phyloP scores from a whole-genome alignment of 2,329 filamentous ascomycete species.

The Cladophialophora psammophila region DNA sequence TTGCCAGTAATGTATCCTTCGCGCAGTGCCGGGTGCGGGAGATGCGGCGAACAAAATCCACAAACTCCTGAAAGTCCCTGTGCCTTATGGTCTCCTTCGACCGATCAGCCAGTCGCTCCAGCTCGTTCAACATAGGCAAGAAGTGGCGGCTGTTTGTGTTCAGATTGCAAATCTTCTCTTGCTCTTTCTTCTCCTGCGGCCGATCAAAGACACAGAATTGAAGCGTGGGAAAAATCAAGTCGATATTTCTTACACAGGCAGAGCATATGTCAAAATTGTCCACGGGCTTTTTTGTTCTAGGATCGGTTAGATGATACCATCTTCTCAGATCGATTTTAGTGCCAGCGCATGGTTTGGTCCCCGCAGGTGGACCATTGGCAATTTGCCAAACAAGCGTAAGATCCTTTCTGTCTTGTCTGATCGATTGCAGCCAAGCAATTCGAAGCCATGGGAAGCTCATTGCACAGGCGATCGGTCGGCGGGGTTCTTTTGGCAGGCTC shows the following conservation, averaged over 20 bases:
- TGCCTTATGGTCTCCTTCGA: constrained; percentile 45
- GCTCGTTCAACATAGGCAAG: constrained; percentile 62
- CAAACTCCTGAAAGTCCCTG: constrained; percentile 67
- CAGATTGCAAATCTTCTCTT: constrained; percentile 71
- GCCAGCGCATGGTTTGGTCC: constrained; percentile 66
- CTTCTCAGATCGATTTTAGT: constrained; percentile 62
- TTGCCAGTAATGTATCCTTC: constrained; percentile 67
- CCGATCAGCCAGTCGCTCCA: constrained; percentile 61
- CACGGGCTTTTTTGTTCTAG: constrained; percentile 68
- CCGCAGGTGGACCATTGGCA: constrained; percentile 64
- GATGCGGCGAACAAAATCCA: constrained; percentile 68
- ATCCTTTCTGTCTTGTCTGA: constrained; percentile 72
- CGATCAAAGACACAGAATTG: constrained; percentile 44
- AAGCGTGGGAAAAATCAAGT: constrained; percentile 76
- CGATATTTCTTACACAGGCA: constrained; percentile 74
- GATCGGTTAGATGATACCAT: constrained; percentile 80
- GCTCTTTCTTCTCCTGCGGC: constrained; percentile 48
- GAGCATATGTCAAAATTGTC: constrained; percentile 78
- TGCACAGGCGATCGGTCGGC: constrained; percentile 72
- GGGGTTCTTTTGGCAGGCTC: constrained; percentile 64
- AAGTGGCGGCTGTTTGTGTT: constrained; percentile 67
- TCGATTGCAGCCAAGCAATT: constrained; percentile 80
- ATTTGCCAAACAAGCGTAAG: constrained; percentile 74
- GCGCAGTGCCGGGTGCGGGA: constrained; percentile 68
- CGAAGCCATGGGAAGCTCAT: constrained; percentile 84